Conservation (phyloP, 1,139 yeast genomes). For the Lodderomyces metapsilosis region DNA sequence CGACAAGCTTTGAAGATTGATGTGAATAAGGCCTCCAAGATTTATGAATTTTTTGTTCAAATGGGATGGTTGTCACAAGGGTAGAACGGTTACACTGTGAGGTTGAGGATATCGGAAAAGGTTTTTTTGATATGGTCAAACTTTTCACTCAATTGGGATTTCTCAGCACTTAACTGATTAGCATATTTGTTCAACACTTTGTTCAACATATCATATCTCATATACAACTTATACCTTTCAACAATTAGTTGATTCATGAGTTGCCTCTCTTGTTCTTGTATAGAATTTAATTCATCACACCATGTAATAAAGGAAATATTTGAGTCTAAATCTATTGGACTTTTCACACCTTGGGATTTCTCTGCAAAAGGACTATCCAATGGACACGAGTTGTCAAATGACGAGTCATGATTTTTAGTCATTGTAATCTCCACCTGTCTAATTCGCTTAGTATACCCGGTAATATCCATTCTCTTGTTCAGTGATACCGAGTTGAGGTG, state of each 20-base stretch:
- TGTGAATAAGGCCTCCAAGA: constrained; percentile 78
- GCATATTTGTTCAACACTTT: constrained; percentile 36
- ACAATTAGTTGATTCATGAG: constrained; percentile 30
- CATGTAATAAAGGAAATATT: constrained; percentile 1
- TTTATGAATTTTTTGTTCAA: constrained; percentile 87
- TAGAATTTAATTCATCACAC: constrained; percentile 1
- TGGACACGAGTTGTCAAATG: constrained; percentile 1
- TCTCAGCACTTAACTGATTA: constrained; percentile 5
- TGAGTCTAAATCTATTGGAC: not conserved
- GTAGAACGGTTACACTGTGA: constrained; percentile 13
- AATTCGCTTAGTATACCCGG: not conserved
- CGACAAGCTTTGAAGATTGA: constrained; percentile 82
- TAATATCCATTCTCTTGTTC: not conserved
- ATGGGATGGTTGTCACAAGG: constrained; percentile 79
- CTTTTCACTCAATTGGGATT: constrained; percentile 3
- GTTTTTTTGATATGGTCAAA: constrained; percentile 3
- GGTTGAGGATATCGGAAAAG: not conserved
- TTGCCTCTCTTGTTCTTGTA: constrained; percentile 9
- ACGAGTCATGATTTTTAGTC: not conserved
- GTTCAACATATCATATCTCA: constrained; percentile 26
- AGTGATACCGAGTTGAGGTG: not conserved
- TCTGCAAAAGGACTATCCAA: not conserved
- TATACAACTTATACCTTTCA: constrained; percentile 36
- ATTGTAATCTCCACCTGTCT: not conserved
- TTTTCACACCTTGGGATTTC: not conserved